Conservation (phyloP, 2,329 filamentous ascomycete species). For the Paradendryphiella salina region DNA sequence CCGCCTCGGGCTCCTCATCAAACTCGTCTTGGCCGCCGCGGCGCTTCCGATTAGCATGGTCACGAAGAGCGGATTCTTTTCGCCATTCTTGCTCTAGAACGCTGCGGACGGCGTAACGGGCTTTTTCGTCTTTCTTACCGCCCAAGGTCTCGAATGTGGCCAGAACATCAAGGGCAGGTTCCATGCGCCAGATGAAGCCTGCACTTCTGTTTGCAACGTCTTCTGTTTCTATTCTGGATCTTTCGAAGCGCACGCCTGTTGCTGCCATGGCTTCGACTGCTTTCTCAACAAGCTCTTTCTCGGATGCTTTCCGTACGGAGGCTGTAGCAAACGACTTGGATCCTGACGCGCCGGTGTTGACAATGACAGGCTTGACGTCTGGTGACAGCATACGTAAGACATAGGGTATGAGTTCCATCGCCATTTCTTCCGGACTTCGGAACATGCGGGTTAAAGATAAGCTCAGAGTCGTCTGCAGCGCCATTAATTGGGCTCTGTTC, state of each 20-base stretch:
- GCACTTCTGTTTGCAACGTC: constrained; percentile 53
- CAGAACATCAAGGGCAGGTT: constrained; percentile 83
- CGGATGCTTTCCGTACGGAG: constrained; percentile 83
- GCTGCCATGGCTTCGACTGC: constrained; percentile 83
- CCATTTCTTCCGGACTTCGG: constrained; percentile 74
- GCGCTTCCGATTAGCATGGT: constrained; percentile 67
- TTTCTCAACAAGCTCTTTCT: constrained; percentile 77
- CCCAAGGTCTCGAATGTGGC: constrained; percentile 71
- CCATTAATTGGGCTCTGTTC: constrained; percentile 72
- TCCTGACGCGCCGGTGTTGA: constrained; percentile 60
- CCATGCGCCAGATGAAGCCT: constrained; percentile 89
- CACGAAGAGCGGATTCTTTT: constrained; percentile 69
- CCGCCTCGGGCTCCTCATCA: constrained; percentile 20
- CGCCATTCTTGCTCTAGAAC: constrained; percentile 89
- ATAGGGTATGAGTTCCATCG: constrained; percentile 82
- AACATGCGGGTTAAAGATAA: constrained; percentile 75
- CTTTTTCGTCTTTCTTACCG: constrained; percentile 65
- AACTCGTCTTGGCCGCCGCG: constrained; percentile 39
- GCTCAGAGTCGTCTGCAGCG: constrained; percentile 72
- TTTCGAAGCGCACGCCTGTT: constrained; percentile 78
- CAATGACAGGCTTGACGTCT: constrained; percentile 86
- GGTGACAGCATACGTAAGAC: constrained; percentile 82
- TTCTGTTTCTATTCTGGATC: constrained; percentile 75
- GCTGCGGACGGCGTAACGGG: constrained; percentile 89
- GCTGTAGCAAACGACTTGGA: constrained; percentile 61